Conservation (phyloP, 257 asterid species). For the Phtheirospermum japonicum region DNA sequence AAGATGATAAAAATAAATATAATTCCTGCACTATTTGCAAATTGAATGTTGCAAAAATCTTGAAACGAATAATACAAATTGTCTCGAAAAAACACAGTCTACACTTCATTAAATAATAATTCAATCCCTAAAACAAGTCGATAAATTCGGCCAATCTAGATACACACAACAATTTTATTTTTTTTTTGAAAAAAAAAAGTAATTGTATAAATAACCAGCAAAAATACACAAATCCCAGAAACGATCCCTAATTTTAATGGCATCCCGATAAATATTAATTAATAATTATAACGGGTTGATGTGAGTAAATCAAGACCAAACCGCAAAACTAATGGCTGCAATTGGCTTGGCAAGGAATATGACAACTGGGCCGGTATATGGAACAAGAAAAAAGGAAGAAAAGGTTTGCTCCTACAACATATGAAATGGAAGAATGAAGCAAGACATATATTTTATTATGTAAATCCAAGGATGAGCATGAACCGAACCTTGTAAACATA, state of each 20-base stretch:
- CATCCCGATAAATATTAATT: background rate
- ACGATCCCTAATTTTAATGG: background rate
- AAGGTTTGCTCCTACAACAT: conserved; percentile 10
- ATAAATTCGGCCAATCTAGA: conserved; percentile 12
- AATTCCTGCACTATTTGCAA: background rate
- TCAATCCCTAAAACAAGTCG: background rate
- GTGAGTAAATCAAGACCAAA: conserved; percentile 28
- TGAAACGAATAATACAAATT: background rate
- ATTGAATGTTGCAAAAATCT: background rate
- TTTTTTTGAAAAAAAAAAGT: no score
- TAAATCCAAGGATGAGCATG: no score
- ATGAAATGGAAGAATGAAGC: conserved; percentile 1
- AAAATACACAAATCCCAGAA: background rate
- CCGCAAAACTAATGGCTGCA: conserved; percentile 98
- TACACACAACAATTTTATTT: no score
- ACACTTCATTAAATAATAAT: background rate
- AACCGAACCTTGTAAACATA: conserved; percentile 82
- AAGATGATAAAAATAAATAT: background rate
- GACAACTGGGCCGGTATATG: conserved; percentile 66
- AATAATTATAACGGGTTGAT: background rate
- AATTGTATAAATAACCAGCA: conserved; percentile 4
- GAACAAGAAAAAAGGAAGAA: conserved; percentile 40
- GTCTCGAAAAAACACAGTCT: no score
- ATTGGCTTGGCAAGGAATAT: conserved; percentile 84
- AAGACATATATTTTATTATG: no score